A percentile compares a stretch with the other conserved stretches of the same genome.
These are phyloP conservation scores for Aristolochia contorta DNA, from an alignment of 164 flowering plant genomes.

Conservation along the genomic window DNA sequence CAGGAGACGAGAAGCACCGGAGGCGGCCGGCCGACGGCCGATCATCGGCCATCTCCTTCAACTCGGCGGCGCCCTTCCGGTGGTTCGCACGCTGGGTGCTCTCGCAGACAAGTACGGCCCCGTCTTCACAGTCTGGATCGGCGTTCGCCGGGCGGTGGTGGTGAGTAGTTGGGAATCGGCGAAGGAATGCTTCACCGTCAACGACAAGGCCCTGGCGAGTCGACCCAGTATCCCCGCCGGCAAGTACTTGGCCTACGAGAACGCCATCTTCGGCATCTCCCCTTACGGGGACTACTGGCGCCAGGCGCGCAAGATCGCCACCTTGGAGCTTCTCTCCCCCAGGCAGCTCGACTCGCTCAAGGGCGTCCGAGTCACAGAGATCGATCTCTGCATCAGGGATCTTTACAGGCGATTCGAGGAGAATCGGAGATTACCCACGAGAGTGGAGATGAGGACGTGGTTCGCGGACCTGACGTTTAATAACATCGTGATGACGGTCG, in stretches of 20 bases:
- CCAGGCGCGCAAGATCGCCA: not conserved
- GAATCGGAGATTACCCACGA: not conserved
- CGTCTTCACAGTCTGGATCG: conserved; percentile 3
- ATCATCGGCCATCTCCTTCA: conserved; percentile 6
- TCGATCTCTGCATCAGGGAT: not conserved
- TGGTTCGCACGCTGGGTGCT: not conserved
- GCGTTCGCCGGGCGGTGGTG: conserved; percentile 1
- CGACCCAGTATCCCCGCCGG: not conserved
- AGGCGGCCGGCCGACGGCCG: conserved; percentile 3
- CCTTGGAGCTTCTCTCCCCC: conserved; percentile 4
- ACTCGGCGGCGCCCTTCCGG: not conserved
- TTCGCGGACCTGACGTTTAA: not conserved
- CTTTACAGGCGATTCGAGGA: not conserved
- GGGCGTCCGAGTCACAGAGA: not conserved
- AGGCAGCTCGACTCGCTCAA: not conserved
- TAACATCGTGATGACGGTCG: not conserved
- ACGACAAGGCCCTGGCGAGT: conserved; percentile 6
- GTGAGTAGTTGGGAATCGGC: conserved; percentile 7
- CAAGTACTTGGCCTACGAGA: conserved; percentile 6
- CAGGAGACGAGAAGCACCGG: conserved; percentile 6
- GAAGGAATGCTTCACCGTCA: conserved; percentile 11
- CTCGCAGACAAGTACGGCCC: conserved; percentile 9
- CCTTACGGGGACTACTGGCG: conserved; percentile 9
- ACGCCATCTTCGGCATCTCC: conserved; percentile 1
- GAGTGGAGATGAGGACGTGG: conserved; percentile 1